Percentiles rank a stretch among this genome's conserved stretches.
Conservation (phyloP, 352 stramenopile species). For the Globisporangium paddicum region DNA sequence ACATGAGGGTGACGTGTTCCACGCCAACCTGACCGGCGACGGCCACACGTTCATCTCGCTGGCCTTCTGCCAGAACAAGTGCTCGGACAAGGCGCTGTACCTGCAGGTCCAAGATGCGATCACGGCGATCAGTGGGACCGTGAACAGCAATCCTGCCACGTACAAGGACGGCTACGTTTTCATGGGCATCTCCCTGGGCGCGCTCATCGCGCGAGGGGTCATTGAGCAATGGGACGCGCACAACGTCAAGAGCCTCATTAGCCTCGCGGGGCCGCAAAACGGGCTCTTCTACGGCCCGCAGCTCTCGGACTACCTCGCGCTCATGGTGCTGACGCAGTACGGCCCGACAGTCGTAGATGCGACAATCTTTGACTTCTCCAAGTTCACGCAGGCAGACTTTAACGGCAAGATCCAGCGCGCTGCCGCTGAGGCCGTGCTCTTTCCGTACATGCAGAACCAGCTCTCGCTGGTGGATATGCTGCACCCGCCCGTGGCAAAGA, state of each 20-base stretch:
- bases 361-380: constrained; percentile 16
- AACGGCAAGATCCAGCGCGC: constrained; percentile 21
- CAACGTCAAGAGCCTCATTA: constrained; percentile 21
- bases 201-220: constrained; percentile 17
- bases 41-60: constrained; percentile 19
- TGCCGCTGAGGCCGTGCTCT: constrained; percentile 12
- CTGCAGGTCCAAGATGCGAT: constrained; percentile 24
- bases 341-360: constrained; percentile 11
- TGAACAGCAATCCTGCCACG: neutral
- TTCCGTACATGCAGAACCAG: constrained; percentile 8
- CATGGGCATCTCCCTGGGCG: constrained; percentile 29
- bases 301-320: constrained; percentile 9
- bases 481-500: constrained; percentile 4
- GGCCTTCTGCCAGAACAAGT: constrained; percentile 18
- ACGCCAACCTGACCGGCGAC: constrained; percentile 19
- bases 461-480: constrained; percentile 18
- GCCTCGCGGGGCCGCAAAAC: constrained; percentile 22
- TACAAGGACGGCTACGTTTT: constrained; percentile 27
- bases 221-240: constrained; percentile 30
- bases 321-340: constrained; percentile 14
- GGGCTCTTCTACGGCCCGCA: constrained; percentile 34
- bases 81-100: constrained; percentile 14
- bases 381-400: constrained; percentile 15
- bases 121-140: constrained; percentile 12
- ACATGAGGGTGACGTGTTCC: neutral